Percentiles rank a stretch among this genome's conserved stretches.
Evolutionary conservation across 331 rosid species (phyloP).

Genomic region (Acacia concinna): DNA sequence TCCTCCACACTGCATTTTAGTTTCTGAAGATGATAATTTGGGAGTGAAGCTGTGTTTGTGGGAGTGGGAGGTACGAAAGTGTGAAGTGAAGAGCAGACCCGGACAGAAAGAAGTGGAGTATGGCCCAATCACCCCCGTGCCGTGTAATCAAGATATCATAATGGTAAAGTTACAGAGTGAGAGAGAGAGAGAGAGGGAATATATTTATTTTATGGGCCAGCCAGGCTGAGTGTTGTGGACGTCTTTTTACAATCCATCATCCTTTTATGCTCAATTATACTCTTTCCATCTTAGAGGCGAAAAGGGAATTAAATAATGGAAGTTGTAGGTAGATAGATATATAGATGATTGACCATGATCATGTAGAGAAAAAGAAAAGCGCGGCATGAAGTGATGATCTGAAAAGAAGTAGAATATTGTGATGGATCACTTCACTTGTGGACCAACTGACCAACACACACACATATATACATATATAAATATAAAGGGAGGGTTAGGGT

Average conservation of each 20-base stretch:
- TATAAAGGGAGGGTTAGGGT: not conserved
- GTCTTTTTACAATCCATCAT: not conserved
- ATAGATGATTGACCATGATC: too few species aligned
- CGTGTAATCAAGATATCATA: not conserved
- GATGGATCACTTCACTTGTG: conserved; percentile 26
- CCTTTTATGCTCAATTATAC: not conserved
- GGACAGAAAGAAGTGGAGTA: not conserved
- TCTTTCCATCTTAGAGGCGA: not conserved
- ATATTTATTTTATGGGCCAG: not conserved
- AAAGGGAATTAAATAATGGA: not conserved
- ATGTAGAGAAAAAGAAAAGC: not conserved
- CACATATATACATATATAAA: not conserved
- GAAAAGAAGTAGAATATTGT: not conserved
- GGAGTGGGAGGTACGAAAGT: not conserved
- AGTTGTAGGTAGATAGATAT: too few species aligned
- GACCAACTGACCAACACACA: too few species aligned
- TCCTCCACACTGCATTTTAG: not conserved
- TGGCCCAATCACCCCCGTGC: not conserved
- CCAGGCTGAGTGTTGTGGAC: not conserved
- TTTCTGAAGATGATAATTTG: not conserved
- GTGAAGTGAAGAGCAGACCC: too few species aligned
- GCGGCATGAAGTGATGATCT: conserved; percentile 22
- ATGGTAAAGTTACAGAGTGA: not conserved
- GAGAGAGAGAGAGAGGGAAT: not conserved
- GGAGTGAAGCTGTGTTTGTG: not conserved